Evolutionary conservation across 2,329 filamentous ascomycete species (phyloP).

Genomic region (Claviceps sp.): DNA sequence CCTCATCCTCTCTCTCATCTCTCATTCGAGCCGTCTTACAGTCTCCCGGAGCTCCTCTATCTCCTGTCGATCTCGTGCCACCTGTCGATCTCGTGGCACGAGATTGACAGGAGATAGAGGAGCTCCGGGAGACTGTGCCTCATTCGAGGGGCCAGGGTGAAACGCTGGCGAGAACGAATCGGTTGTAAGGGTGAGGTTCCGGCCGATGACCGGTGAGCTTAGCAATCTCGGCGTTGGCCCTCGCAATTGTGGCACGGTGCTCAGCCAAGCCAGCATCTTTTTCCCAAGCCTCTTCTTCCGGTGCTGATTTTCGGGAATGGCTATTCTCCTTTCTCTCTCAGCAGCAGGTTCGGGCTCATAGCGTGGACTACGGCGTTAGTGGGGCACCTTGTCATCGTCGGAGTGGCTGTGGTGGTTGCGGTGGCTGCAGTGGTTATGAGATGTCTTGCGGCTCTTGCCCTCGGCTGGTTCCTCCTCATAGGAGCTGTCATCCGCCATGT

Average conservation of each 20-base stretch:
- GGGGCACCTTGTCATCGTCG: slow-evolving; percentile 7
- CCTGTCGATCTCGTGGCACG: neutral
- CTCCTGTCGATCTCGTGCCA: slow-evolving; percentile 9
- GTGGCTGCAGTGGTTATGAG: slow-evolving; percentile 16
- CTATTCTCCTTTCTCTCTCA: slow-evolving; percentile 13
- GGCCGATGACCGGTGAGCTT: slow-evolving; percentile 13
- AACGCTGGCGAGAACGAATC: too few relatives aligned
- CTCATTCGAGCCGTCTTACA: slow-evolving; percentile 17
- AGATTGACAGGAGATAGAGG: too few relatives aligned
- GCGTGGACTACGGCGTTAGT: too few relatives aligned
- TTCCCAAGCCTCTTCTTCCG: slow-evolving; percentile 8
- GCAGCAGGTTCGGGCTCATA: too few relatives aligned
- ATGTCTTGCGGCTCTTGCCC: too few relatives aligned
- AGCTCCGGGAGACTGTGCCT: too few relatives aligned
- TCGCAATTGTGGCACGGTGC: slow-evolving; percentile 19
- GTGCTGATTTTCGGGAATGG: slow-evolving; percentile 9
- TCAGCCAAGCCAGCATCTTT: slow-evolving; percentile 11
- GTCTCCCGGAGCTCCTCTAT: slow-evolving; percentile 22
- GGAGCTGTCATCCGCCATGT: slow-evolving; percentile 2
- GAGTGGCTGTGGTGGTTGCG: slow-evolving; percentile 18
- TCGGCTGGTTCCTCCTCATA: too few relatives aligned
- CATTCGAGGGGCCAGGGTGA: too few relatives aligned
- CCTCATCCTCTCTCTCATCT: slow-evolving; percentile 16
- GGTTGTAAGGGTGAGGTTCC: too few relatives aligned
- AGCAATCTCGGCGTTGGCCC: slow-evolving; percentile 29